These are phyloP conservation scores for Rhododendron kiyosumense DNA, from an alignment of 148 eudicot species.

Conservation along the genomic window DNA sequence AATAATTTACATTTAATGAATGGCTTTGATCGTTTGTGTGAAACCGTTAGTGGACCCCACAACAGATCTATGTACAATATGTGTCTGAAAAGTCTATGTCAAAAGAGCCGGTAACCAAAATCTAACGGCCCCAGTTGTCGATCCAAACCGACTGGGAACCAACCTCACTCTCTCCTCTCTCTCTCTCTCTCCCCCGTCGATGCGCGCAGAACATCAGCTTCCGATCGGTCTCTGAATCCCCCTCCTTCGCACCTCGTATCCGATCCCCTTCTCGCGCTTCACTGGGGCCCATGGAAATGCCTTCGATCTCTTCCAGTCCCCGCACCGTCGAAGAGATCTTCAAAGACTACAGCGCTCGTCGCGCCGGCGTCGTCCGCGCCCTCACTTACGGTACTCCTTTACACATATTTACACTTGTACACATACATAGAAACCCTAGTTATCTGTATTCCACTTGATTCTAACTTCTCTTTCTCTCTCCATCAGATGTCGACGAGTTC, in stretches of 20 bases:
- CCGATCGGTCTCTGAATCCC: slow-evolving; percentile 4
- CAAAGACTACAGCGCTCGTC: slow-evolving; percentile 83
- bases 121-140: neutral
- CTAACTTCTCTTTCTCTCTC: neutral
- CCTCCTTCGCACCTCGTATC: neutral
- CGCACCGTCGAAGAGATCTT: slow-evolving; percentile 96
- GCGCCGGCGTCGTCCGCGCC: slow-evolving; percentile 78
- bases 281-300: slow-evolving; percentile 37
- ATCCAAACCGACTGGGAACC: slow-evolving; percentile 3
- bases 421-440: neutral
- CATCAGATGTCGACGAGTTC: slow-evolving; percentile 87
- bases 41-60: too few species aligned
- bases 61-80: too few species aligned
- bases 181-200: neutral
- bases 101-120: neutral
- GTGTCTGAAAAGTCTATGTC: too few species aligned
- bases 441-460: neutral
- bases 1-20: too few species aligned
- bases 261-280: neutral
- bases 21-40: fast-evolving
- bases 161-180: neutral
- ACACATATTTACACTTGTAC: neutral
- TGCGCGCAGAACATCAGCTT: neutral
- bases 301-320: slow-evolving; percentile 63
- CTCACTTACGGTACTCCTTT: slow-evolving; percentile 48